Base-by-base conservation (phyloP, 306 rosid genomes). In the Fragaria nilgerrensis region DNA sequence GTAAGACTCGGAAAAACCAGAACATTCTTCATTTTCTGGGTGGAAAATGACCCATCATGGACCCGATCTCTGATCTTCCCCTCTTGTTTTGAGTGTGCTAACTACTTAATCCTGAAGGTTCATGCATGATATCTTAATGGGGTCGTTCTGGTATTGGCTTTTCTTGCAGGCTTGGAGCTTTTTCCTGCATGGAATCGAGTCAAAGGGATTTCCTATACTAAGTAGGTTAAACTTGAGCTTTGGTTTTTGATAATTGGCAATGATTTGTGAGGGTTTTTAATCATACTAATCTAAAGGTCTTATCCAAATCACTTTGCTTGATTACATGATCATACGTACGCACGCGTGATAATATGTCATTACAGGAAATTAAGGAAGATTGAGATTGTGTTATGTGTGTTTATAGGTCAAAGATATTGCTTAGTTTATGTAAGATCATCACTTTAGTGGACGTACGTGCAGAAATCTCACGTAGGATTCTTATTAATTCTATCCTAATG, bases 51-150 rank as follows among this genome's bases (percentile, higher is more conserved):
- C 78, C 68, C 23, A 41, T 44, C 20, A 65, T 73, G 79, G 69
- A 22, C 77, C 65, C 53, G 13, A 55, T 9, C 63, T 45, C 65
- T 39, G 72, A 19, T 50, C 23, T 23, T 29, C 68, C 4, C 25
- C 12, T 15, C 62, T 29, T 32, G 61, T 19, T 27, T 34, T 29
- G 20, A 14, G 32, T 49, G 5, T 75, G 78, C 34, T 1, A 27
- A 27, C 55, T 37, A 25, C 70, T 66, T 70, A 75, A 74, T 70
- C 74, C 47, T 50, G 73, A 45, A 83, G 83, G 78, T 79, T 79
- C 86, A 83, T 56, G 86, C 72, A 79, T 65, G 47, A 36, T 48
- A 83, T 83, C 81, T 75, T 55, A 22, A 66, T 37, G 81, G 86
- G 83, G 68, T 48, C 75, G 78, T 71, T 65, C 52, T 36, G 71